A percentile compares a stretch with the other conserved stretches of the same genome.
Evolutionary conservation across 495 filamentous ascomycete genomes (phyloP).

Genomic region (Penicillium argentinense): DNA sequence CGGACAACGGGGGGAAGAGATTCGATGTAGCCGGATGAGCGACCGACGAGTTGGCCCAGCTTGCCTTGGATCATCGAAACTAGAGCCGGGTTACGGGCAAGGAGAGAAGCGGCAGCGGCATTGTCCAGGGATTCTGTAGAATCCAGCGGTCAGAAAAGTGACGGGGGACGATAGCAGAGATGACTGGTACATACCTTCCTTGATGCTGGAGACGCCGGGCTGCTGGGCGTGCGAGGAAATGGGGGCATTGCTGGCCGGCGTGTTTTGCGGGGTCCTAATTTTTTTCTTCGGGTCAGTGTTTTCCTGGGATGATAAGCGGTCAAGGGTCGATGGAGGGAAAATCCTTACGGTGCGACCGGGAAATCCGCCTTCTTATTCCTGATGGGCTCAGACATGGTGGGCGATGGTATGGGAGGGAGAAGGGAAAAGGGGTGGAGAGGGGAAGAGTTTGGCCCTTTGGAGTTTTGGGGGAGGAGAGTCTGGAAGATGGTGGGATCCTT

Average conservation of each 20-base stretch:
- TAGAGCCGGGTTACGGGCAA: conserved; percentile 89
- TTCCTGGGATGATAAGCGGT: conserved; percentile 20
- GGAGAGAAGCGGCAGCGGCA: conserved; percentile 82
- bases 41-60: conserved; percentile 87
- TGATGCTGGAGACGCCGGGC: conserved; percentile 91
- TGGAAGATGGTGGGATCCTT: conserved; percentile 51
- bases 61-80: conserved; percentile 97
- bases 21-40: conserved; percentile 97
- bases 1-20: conserved; percentile 85
- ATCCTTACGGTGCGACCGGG: conserved; percentile 76
- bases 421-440: conserved; percentile 23
- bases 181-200: conserved; percentile 71
- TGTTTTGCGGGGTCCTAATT: conserved; percentile 90
- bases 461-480: conserved; percentile 40
- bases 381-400: conserved; percentile 84
- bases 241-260: conserved; percentile 88
- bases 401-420: conserved; percentile 22
- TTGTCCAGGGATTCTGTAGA: conserved; percentile 82
- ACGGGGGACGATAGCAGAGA: conserved; percentile 7
- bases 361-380: conserved; percentile 85
- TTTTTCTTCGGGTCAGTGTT: conserved; percentile 22
- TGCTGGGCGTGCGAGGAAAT: conserved; percentile 98
- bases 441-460: conserved; percentile 37
- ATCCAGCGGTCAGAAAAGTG: conserved; percentile 14
- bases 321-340: conserved; percentile 9